Conservation (phyloP, 2,329 filamentous ascomycete genomes). For the Monilinia fructicola region DNA sequence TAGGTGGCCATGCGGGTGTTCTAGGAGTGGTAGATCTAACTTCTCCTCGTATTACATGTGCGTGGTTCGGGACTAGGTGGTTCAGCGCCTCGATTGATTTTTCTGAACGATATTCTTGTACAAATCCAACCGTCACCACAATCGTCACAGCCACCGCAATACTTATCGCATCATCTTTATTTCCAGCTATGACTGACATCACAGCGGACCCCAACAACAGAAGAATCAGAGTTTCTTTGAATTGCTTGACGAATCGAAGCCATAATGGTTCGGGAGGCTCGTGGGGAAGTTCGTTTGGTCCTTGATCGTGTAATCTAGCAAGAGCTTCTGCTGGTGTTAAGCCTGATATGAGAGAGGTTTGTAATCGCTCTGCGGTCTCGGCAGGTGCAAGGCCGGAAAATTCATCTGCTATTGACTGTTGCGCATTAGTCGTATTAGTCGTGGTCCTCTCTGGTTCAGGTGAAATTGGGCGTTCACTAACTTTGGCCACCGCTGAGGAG, state of each 20-base stretch:
- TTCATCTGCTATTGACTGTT: conserved; percentile 51
- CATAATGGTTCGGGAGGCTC: conserved; percentile 92
- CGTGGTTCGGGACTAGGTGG: conserved; percentile 90
- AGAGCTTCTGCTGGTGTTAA: conserved; percentile 79
- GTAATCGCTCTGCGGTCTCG: conserved; percentile 74
- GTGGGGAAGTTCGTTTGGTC: conserved; percentile 91
- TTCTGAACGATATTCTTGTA: conserved; percentile 96
- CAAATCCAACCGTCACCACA: conserved; percentile 91
- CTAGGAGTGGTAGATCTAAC: conserved; percentile 30
- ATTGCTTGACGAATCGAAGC: conserved; percentile 93
- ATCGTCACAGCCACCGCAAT: conserved; percentile 96
- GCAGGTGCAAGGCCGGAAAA: conserved; percentile 69
- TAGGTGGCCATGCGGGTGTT: conserved; percentile 51
- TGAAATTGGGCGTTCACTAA: conserved; percentile 28
- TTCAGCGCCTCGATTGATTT: conserved; percentile 95
- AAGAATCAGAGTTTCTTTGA: conserved; percentile 91
- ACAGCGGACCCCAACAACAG: conserved; percentile 86
- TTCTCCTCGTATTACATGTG: conserved; percentile 76
- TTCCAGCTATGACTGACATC: conserved; percentile 87
- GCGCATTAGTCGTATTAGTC: conserved; percentile 25
- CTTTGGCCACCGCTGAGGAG: conserved; percentile 40
- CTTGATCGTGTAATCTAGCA: conserved; percentile 74
- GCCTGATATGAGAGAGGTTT: conserved; percentile 80
- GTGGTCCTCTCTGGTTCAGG: conserved; percentile 11
- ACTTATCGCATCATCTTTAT: conserved; percentile 91